Base-by-base conservation (phyloP, 2,329 filamentous ascomycete genomes). In the Xylariaceae sp. region DNA sequence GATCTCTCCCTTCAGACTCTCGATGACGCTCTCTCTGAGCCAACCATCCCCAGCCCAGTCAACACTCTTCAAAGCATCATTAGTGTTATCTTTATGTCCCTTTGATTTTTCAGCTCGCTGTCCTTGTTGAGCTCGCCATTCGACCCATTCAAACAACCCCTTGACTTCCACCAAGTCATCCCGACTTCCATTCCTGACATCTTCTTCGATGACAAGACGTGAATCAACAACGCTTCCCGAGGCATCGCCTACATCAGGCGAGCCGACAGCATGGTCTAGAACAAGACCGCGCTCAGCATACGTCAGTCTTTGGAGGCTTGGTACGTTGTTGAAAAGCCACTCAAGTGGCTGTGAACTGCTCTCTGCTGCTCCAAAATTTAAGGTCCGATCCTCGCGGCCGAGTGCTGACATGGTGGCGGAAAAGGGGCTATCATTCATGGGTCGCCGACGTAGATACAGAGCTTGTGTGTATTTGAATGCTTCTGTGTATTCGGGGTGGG, bases 391-490 rank as follows among this genome's bases (percentile, higher is more conserved):
- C 33, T 64, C 60, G 5, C 57, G 65, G 45, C 86, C 87, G 22
- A 94, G 74, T 0, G 87, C 86, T 3, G 83, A 77, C 12, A 95
- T 74, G 0, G 88, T 88, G 0, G 86, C 83, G 5, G 79, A 75
- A 63, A 95, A 95, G 7, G 80, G 76, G 6, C 75, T 77, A 54
- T 87, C 85, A 53, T 80, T 78, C 33, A 82, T 75, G 12, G 84
- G 78, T 44, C 89, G 80, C 14, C 86, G 76, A 16, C 86, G 80
- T 4, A 95, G 80, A 58, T 83, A 83, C 34, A 96, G 70, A 2
- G 80, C 86, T 56, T 94, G 88, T 21, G 83, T 83, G 17, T 74
- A 72, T 10, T 70, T 70, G 68, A 95, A 89, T 3, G 82, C 79
- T 1, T 75, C 66, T 4, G 79, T 71, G 39, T 93, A 78, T 0